Percentiles rank a stretch among this genome's conserved stretches.
Conservation (phyloP, 2,329 filamentous ascomycete species). For the Epichloe gansuensis region DNA sequence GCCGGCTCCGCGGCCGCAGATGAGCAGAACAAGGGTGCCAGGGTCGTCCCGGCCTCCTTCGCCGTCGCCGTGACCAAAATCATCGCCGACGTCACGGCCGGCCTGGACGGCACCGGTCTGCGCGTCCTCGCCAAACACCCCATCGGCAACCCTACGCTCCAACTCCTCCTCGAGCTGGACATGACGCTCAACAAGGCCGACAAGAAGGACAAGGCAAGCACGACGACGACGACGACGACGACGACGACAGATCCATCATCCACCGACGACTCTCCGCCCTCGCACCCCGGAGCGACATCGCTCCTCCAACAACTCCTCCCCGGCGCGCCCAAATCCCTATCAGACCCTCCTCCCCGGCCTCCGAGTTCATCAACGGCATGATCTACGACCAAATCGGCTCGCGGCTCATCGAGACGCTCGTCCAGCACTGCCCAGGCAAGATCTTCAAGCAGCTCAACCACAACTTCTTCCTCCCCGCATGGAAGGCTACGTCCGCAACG, state of each 20-base stretch:
- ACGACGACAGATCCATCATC: background rate
- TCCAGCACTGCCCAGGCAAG: conserved; percentile 71
- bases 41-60: conserved; percentile 69
- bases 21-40: conserved; percentile 30
- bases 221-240: background rate
- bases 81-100: conserved; percentile 61
- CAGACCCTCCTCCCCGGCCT: conserved; percentile 59
- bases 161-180: conserved; percentile 79
- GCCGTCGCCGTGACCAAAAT: conserved; percentile 66
- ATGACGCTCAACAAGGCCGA: conserved; percentile 51
- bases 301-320: conserved; percentile 71
- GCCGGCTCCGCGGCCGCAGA: conserved; percentile 38
- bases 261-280: too few species aligned
- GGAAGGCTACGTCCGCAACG: conserved; percentile 72
- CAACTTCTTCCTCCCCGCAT: conserved; percentile 68
- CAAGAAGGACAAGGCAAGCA: conserved; percentile 1
- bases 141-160: conserved; percentile 85
- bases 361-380: conserved; percentile 70
- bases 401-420: conserved; percentile 75
- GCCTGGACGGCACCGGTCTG: conserved; percentile 67
- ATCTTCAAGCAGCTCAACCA: conserved; percentile 81
- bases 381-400: conserved; percentile 87
- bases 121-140: conserved; percentile 78
- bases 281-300: conserved; percentile 21
- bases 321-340: conserved; percentile 57